Evolutionary conservation across 345 rosid genomes (phyloP).

Genomic region (Salix suchowensis): DNA sequence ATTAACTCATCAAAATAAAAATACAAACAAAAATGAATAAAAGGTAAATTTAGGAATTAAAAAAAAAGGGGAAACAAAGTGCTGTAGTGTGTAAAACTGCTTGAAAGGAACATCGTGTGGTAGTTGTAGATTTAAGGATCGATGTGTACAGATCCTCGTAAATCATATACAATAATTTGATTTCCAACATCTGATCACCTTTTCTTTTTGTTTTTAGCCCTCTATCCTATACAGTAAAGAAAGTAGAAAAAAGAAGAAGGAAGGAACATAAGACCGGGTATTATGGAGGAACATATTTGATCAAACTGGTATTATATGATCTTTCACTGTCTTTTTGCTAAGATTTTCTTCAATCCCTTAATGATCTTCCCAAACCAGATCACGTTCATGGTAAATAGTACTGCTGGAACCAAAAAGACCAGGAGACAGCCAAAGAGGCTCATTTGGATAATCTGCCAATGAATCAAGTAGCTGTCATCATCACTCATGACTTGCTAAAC

Average conservation of each 20-base stretch:
- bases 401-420: slow-evolving; percentile 21
- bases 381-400: slow-evolving; percentile 25
- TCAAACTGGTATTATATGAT: neutral
- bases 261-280: too few relatives aligned
- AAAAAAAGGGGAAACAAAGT: neutral
- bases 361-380: slow-evolving; percentile 25
- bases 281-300: neutral
- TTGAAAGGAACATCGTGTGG: neutral
- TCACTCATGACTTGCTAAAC: neutral
- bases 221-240: neutral
- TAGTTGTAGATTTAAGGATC: neutral
- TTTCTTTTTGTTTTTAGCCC: neutral
- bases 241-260: too few relatives aligned
- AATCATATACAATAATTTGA: slow-evolving; percentile 1
- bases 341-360: slow-evolving; percentile 26
- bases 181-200: neutral
- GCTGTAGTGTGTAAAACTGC: neutral
- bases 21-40: too few relatives aligned
- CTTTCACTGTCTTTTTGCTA: slow-evolving; percentile 19
- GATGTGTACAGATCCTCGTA: neutral
- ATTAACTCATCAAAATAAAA: too few relatives aligned
- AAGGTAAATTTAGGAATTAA: too few relatives aligned
- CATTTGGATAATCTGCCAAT: slow-evolving; percentile 29
- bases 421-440: slow-evolving; percentile 17
- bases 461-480: neutral